These are phyloP conservation scores for Bacidia rubella DNA, from an alignment of 495 filamentous ascomycete species.

Conservation along the genomic window DNA sequence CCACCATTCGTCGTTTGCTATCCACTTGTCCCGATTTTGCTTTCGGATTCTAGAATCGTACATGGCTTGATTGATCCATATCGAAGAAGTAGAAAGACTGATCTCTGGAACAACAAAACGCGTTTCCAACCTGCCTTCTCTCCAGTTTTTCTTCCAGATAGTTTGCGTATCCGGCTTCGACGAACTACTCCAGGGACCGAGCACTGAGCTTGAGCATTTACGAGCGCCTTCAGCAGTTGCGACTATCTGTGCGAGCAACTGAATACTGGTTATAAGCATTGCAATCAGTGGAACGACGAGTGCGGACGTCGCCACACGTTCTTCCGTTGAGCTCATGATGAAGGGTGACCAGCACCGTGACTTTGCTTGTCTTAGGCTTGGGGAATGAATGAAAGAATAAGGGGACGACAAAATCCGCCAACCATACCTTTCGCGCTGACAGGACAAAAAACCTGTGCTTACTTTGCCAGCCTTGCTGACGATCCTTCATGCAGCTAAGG, in stretches of 20 bases:
- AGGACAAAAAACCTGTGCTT: too few relatives aligned
- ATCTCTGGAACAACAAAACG: slow-evolving; percentile 22
- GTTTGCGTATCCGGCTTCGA: too few relatives aligned
- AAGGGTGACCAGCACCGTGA: too few relatives aligned
- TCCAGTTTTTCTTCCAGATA: too few relatives aligned
- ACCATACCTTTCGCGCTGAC: too few relatives aligned
- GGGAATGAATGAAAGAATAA: too few relatives aligned
- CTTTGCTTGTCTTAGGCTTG: too few relatives aligned
- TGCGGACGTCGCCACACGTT: too few relatives aligned
- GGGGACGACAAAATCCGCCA: too few relatives aligned
- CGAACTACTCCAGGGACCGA: slow-evolving; percentile 23
- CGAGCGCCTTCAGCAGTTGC: slow-evolving; percentile 29
- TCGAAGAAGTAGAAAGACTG: slow-evolving; percentile 20
- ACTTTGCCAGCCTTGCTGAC: too few relatives aligned
- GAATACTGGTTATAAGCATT: slow-evolving; percentile 22
- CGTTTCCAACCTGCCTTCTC: slow-evolving; percentile 14
- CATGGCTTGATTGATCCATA: slow-evolving; percentile 12
- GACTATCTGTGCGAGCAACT: slow-evolving; percentile 25
- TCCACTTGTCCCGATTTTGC: neutral
- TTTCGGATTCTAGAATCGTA: neutral
- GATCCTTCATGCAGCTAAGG: too few relatives aligned
- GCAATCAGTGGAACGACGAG: slow-evolving; percentile 25
- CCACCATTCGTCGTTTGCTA: neutral
- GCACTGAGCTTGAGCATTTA: slow-evolving; percentile 23
- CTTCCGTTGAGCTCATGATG: too few relatives aligned